Evolutionary conservation across 1,139 yeast species (phyloP).

Genomic region (Blastobotrys persicus): DNA sequence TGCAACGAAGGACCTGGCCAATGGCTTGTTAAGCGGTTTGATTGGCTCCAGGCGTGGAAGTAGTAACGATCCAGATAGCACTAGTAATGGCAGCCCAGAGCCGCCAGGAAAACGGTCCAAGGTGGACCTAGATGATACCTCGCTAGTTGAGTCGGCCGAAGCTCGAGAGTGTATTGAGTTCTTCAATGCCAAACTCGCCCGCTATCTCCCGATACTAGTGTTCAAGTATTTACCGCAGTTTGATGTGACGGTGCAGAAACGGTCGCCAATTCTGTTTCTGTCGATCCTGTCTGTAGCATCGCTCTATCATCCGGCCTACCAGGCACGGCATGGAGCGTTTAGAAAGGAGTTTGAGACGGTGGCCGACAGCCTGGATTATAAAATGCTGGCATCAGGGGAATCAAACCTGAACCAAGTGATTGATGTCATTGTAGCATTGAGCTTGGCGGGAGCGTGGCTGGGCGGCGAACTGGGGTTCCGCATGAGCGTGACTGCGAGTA

Average conservation of each 20-base stretch:
- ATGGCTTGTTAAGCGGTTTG: constrained; percentile 1
- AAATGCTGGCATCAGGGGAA: constrained; percentile 2
- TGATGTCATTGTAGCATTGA: constrained; percentile 24
- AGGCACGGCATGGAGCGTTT: constrained; percentile 20
- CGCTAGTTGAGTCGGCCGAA: constrained; percentile 17
- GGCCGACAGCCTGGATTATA: constrained; percentile 13
- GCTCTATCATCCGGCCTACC: constrained; percentile 24
- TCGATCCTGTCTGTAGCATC: constrained; percentile 28
- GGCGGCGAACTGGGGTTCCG: constrained; percentile 30
- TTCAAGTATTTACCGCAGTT: constrained; percentile 26
- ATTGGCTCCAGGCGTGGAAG: constrained; percentile 6
- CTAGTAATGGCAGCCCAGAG: not conserved
- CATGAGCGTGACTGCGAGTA: constrained; percentile 26
- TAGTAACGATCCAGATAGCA: not conserved
- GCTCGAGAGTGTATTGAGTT: constrained; percentile 24
- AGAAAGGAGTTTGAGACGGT: constrained; percentile 22
- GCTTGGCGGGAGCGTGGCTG: constrained; percentile 29
- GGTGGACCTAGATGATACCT: constrained; percentile 13
- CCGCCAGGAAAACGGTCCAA: constrained; percentile 10
- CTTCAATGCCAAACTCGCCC: constrained; percentile 24
- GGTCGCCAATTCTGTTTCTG: constrained; percentile 26
- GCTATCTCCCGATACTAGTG: constrained; percentile 28
- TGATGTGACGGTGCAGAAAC: constrained; percentile 20
- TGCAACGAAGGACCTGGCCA: constrained; percentile 5
- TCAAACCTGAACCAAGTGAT: constrained; percentile 14